Evolutionary conservation across 441 rosid species (phyloP).

Genomic region (Dalechampia spathulata): DNA sequence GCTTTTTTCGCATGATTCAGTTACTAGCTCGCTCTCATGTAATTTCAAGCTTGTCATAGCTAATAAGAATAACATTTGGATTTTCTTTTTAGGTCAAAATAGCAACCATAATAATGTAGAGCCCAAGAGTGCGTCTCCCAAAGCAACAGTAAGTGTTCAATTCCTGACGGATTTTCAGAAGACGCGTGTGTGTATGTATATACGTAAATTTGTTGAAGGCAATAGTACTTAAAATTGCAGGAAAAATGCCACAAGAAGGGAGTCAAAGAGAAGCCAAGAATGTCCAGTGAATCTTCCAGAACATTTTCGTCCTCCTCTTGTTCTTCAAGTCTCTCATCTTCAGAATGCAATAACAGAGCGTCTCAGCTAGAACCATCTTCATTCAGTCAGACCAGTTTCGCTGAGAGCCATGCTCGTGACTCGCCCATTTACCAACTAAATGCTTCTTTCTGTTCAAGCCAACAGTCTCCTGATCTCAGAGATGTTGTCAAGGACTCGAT

Average conservation of each 20-base stretch:
- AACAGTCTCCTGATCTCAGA: slow-evolving; percentile 42
- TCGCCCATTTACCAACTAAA: slow-evolving; percentile 23
- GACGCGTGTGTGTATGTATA: slow-evolving; percentile 1
- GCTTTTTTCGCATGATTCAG: neutral
- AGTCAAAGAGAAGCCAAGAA: slow-evolving; percentile 47
- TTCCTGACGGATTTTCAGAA: neutral
- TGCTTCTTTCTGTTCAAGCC: slow-evolving; percentile 26
- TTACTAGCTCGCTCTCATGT: neutral
- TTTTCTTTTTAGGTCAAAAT: slow-evolving; percentile 45
- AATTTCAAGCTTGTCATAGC: neutral
- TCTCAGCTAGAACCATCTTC: slow-evolving; percentile 40
- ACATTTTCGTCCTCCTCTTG: slow-evolving; percentile 72
- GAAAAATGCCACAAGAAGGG: slow-evolving; percentile 43
- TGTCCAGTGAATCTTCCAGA: slow-evolving; percentile 62
- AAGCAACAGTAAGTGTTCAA: slow-evolving; percentile 40
- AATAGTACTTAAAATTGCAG: slow-evolving; percentile 39
- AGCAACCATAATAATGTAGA: slow-evolving; percentile 29
- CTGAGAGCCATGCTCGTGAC: slow-evolving; percentile 25
- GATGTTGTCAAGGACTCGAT: slow-evolving; percentile 57
- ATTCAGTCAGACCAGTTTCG: slow-evolving; percentile 21
- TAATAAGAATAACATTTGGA: slow-evolving; percentile 24
- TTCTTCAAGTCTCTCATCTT: slow-evolving; percentile 67
- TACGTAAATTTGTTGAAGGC: slow-evolving; percentile 2
- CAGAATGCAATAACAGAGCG: slow-evolving; percentile 43
- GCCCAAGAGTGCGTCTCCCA: slow-evolving; percentile 28